These are phyloP conservation scores for Hygrophorus pudorinus DNA, from an alignment of 768 basidiomycete genomes.

Conservation along the genomic window DNA sequence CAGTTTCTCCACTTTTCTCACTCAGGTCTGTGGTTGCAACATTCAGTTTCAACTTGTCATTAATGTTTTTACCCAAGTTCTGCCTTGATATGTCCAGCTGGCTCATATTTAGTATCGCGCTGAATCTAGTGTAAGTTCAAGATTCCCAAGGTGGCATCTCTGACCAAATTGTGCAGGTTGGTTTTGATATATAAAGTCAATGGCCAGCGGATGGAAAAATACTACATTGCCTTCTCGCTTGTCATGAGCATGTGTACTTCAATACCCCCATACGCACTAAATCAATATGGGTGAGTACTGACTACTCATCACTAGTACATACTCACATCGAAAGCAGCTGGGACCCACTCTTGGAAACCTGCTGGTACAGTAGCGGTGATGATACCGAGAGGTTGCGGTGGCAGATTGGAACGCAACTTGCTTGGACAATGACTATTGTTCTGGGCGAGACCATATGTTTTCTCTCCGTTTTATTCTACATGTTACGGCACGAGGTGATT, in stretches of 20 bases:
- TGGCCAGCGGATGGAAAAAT: constrained; percentile 13
- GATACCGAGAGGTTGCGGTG: constrained; percentile 10
- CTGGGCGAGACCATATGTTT: constrained; percentile 6
- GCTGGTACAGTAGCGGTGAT: constrained; percentile 15
- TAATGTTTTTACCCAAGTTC: constrained; percentile 1
- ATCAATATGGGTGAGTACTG: constrained; percentile 13
- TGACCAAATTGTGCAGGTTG: constrained; percentile 6
- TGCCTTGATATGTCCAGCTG: constrained; percentile 15
- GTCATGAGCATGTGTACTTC: constrained; percentile 8
- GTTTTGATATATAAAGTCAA: constrained; percentile 13
- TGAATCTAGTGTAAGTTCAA: constrained; percentile 15
- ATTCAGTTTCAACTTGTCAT: neutral
- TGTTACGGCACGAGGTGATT: constrained; percentile 8
- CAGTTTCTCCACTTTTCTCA: constrained; percentile 13
- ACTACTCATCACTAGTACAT: neutral
- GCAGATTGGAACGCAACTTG: constrained; percentile 10
- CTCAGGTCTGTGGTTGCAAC: constrained; percentile 10
- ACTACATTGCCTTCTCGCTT: constrained; percentile 10
- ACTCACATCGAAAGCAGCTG: constrained; percentile 7
- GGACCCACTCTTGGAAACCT: constrained; percentile 14
- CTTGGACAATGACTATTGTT: constrained; percentile 6
- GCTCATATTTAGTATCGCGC: constrained; percentile 14
- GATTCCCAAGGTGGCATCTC: neutral
- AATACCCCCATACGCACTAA: constrained; percentile 14
- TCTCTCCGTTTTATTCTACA: constrained; percentile 2